Conservation (phyloP, 2,329 filamentous ascomycete species). For the Apiospora phragmitis region DNA sequence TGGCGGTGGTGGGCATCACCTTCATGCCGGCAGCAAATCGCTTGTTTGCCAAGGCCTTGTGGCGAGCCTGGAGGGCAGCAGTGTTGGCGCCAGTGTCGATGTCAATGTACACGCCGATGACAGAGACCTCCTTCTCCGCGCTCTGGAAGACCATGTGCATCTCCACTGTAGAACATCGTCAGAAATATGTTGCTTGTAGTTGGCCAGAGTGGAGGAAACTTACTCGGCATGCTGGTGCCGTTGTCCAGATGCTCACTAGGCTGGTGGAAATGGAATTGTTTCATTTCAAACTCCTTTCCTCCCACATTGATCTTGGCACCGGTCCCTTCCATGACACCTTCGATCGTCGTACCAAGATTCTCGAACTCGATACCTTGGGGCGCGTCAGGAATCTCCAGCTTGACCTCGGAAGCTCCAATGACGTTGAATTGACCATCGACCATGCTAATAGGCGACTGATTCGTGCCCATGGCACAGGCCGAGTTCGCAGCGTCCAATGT, state of each 20-base stretch:
- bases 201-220: conserved; percentile 18
- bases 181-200: background rate
- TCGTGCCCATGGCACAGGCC: conserved; percentile 50
- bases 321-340: conserved; percentile 51
- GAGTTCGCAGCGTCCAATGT: conserved; percentile 42
- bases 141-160: conserved; percentile 61
- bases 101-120: conserved; percentile 46
- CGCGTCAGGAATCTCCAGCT: conserved; percentile 42
- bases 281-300: conserved; percentile 37
- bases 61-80: conserved; percentile 16
- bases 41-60: conserved; percentile 12
- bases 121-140: conserved; percentile 40
- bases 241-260: conserved; percentile 49
- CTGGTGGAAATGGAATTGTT: conserved; percentile 53
- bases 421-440: conserved; percentile 34
- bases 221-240: conserved; percentile 45
- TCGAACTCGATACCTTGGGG: conserved; percentile 49
- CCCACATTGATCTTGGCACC: conserved; percentile 37
- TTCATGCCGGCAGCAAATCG: conserved; percentile 29
- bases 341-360: conserved; percentile 59
- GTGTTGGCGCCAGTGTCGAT: conserved; percentile 27
- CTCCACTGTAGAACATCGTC: conserved; percentile 39
- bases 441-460: conserved; percentile 62
- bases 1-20: conserved; percentile 42
- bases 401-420: conserved; percentile 31